phyloP scores from a whole-genome alignment of 495 filamentous ascomycete genomes.

The Penicillium maclennaniae region DNA sequence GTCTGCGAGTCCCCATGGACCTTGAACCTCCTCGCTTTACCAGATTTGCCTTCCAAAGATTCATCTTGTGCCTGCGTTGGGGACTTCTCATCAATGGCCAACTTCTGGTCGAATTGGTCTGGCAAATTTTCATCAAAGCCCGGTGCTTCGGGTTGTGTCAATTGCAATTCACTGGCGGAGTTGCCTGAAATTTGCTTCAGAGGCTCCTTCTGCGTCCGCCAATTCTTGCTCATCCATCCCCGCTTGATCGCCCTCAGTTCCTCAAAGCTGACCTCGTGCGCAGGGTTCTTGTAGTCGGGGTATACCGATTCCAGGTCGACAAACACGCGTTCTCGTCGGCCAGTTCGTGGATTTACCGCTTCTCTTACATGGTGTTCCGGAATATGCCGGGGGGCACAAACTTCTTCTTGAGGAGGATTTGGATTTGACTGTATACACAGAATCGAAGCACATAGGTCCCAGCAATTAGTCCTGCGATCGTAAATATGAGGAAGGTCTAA shows the following conservation, averaged over 20 bases:
- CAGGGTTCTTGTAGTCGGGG: conserved; percentile 63
- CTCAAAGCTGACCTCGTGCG: conserved; percentile 79
- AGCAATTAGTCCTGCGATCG: conserved; percentile 94
- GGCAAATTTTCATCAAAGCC: conserved; percentile 19
- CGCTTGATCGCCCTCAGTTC: conserved; percentile 77
- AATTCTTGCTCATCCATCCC: conserved; percentile 73
- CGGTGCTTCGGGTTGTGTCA: conserved; percentile 11
- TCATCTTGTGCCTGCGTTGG: conserved; percentile 30
- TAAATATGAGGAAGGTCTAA: conserved; percentile 69
- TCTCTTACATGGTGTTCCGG: conserved; percentile 60
- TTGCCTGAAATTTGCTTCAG: conserved; percentile 42
- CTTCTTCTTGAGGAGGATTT: conserved; percentile 39
- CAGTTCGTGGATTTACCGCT: conserved; percentile 71
- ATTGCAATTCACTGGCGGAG: conserved; percentile 8
- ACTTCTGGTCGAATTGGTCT: conserved; percentile 28
- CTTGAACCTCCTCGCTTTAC: conserved; percentile 62
- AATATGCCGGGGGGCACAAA: conserved; percentile 31
- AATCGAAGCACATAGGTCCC: conserved; percentile 54
- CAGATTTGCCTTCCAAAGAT: conserved; percentile 31
- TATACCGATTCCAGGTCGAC: conserved; percentile 83
- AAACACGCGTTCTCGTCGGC: conserved; percentile 77
- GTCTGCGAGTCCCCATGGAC: conserved; percentile 61
- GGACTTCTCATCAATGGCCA: conserved; percentile 21
- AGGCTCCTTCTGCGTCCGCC: conserved; percentile 46
- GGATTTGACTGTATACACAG: conserved; percentile 58